Percentiles rank a stretch among this genome's conserved stretches.
Conservation (phyloP, 2,329 filamentous ascomycete species). For the Talaromyces sp. region DNA sequence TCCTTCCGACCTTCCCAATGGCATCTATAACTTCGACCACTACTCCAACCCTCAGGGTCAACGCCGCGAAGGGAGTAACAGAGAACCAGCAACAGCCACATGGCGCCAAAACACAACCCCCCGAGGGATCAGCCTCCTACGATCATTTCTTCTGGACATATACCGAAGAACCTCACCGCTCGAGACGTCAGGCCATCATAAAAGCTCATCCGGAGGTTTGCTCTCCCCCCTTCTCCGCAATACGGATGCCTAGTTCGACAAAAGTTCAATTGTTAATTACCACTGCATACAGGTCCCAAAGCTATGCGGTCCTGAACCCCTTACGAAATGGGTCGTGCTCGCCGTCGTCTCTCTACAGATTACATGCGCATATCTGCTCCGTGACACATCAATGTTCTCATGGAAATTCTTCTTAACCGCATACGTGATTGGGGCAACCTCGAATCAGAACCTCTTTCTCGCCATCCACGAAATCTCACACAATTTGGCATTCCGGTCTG, state of each 20-base stretch:
- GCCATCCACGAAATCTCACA: constrained; percentile 99
- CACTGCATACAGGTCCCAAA: constrained; percentile 71
- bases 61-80: constrained; percentile 19
- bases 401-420: constrained; percentile 81
- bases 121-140: constrained; percentile 31
- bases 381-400: constrained; percentile 73
- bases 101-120: constrained; percentile 29
- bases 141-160: constrained; percentile 96
- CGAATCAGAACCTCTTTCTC: constrained; percentile 97
- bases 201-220: constrained; percentile 92
- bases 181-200: constrained; percentile 87
- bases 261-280: background rate
- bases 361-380: constrained; percentile 70
- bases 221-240: constrained; percentile 6
- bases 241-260: background rate
- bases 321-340: constrained; percentile 90
- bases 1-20: constrained; percentile 21
- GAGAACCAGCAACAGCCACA: constrained; percentile 19
- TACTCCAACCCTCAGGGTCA: constrained; percentile 31
- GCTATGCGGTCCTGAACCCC: constrained; percentile 89
- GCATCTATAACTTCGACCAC: constrained; percentile 32
- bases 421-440: constrained; percentile 88
- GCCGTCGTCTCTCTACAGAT: constrained; percentile 81
- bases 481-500: constrained; percentile 86
- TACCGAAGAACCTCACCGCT: constrained; percentile 94